Conservation (phyloP, 306 rosid species). For the Vigna mungo region DNA sequence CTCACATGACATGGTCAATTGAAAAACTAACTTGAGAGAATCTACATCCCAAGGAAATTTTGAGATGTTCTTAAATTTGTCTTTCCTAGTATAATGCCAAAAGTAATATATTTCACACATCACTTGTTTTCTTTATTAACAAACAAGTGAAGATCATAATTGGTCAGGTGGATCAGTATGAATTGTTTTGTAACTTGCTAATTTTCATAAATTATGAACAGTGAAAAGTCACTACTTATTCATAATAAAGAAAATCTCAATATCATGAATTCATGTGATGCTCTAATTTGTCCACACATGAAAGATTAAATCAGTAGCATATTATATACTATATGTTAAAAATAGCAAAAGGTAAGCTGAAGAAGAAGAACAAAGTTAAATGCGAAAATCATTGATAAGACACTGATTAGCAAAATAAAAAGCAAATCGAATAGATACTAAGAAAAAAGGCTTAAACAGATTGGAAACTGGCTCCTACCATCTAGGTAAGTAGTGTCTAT, state of each 20-base stretch:
- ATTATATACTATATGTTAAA: not conserved
- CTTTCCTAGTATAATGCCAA: no score
- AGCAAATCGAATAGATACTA: not conserved
- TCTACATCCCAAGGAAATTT: slow-evolving; percentile 25
- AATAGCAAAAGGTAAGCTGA: slow-evolving; percentile 22
- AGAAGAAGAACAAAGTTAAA: slow-evolving; percentile 6
- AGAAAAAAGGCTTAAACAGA: slow-evolving; percentile 24
- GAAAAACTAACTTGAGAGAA: slow-evolving; percentile 11
- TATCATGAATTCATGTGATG: slow-evolving; percentile 12
- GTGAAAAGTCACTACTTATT: not conserved
- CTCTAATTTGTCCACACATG: not conserved
- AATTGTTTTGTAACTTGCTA: not conserved
- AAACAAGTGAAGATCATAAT: slow-evolving; percentile 29
- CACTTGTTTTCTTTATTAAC: slow-evolving; percentile 25
- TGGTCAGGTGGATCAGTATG: slow-evolving; percentile 9
- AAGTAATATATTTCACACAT: not conserved
- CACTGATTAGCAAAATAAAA: not conserved
- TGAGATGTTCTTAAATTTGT: not conserved
- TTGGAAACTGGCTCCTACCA: slow-evolving; percentile 58
- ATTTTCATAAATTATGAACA: slow-evolving; percentile 12
- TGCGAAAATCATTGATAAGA: slow-evolving; percentile 5
- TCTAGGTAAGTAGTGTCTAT: slow-evolving; percentile 60
- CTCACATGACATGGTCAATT: not conserved
- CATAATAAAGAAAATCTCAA: slow-evolving; percentile 14
- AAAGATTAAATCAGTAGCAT: slow-evolving; percentile 16